These are phyloP conservation scores for Coemansia sp. DNA, from an alignment of 192 early-diverging fungal genomes.

Conservation along the genomic window DNA sequence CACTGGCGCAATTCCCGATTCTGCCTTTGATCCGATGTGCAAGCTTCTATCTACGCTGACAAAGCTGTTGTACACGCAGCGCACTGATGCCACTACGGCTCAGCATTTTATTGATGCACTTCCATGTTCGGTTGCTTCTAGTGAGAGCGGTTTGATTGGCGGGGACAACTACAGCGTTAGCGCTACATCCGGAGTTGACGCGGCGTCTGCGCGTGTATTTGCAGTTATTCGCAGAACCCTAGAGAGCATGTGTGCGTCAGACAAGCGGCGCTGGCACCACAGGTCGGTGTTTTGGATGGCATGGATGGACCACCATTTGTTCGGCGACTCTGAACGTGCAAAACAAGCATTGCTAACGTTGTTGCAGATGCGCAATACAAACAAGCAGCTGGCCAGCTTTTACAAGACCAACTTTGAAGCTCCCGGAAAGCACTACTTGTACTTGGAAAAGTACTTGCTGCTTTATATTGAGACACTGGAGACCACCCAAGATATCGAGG, in stretches of 20 bases:
- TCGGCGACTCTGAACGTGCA: constrained; percentile 25
- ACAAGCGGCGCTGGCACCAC: constrained; percentile 48
- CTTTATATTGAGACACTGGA: constrained; percentile 39
- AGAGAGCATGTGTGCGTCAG: constrained; percentile 27
- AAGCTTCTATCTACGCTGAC: constrained; percentile 35
- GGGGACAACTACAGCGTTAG: not conserved
- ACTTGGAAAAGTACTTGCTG: constrained; percentile 45
- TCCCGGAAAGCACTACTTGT: constrained; percentile 50
- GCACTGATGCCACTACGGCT: constrained; percentile 16
- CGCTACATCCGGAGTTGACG: not conserved
- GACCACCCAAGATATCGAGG: constrained; percentile 34
- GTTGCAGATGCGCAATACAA: constrained; percentile 38
- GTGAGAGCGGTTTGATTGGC: not conserved
- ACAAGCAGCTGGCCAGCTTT: constrained; percentile 46
- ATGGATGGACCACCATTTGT: constrained; percentile 39
- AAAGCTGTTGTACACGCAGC: constrained; percentile 22
- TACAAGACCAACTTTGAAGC: constrained; percentile 52
- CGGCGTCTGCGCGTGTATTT: not conserved
- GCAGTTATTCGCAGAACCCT: constrained; percentile 18
- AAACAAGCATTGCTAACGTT: constrained; percentile 38
- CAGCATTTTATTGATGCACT: constrained; percentile 31
- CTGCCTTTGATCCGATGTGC: constrained; percentile 26
- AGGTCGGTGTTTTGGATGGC: constrained; percentile 34
- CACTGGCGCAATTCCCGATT: constrained; percentile 11
- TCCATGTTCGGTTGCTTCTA: constrained; percentile 8